Conservation (phyloP, 352 stramenopile species). For the Globisporangium acanthophoron region DNA sequence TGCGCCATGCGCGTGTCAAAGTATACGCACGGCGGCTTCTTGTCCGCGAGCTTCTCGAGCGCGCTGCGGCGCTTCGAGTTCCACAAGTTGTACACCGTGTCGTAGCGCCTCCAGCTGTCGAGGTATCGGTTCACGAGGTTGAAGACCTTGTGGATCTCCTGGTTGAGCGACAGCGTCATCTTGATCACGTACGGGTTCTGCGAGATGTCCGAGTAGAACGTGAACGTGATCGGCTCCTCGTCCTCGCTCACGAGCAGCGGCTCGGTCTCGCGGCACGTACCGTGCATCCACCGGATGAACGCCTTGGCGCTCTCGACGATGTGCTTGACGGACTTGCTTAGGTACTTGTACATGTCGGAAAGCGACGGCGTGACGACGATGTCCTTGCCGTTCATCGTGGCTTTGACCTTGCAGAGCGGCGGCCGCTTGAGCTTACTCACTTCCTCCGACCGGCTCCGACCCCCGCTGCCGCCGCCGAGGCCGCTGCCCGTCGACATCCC, state of each 20-base stretch:
- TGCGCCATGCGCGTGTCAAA: conserved; percentile 92
- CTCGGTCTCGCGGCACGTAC: conserved; percentile 90
- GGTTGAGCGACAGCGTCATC: conserved; percentile 91
- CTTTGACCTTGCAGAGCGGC: conserved; percentile 92
- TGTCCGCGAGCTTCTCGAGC: conserved; percentile 91
- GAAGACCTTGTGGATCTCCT: conserved; percentile 93
- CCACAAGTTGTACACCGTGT: conserved; percentile 94
- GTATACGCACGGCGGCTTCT: conserved; percentile 91
- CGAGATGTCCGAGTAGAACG: conserved; percentile 94
- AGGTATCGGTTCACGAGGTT: conserved; percentile 94
- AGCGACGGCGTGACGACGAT: conserved; percentile 92
- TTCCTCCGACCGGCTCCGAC: conserved; percentile 35
- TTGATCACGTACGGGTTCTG: conserved; percentile 95
- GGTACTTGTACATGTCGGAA: conserved; percentile 95
- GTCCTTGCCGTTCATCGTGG: conserved; percentile 93
- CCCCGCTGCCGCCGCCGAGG: conserved; percentile 6
- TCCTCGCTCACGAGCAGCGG: conserved; percentile 89
- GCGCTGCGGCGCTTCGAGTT: conserved; percentile 88
- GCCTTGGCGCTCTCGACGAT: conserved; percentile 93
- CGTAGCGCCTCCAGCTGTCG: conserved; percentile 91
- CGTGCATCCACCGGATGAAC: conserved; percentile 95
- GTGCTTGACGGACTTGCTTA: conserved; percentile 93
- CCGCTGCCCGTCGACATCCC: conserved; percentile 24
- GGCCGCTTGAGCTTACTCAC: conserved; percentile 72
- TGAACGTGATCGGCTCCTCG: conserved; percentile 92